phyloP scores from a whole-genome alignment of 768 basidiomycete genomes.

The Podaxis rugospora region DNA sequence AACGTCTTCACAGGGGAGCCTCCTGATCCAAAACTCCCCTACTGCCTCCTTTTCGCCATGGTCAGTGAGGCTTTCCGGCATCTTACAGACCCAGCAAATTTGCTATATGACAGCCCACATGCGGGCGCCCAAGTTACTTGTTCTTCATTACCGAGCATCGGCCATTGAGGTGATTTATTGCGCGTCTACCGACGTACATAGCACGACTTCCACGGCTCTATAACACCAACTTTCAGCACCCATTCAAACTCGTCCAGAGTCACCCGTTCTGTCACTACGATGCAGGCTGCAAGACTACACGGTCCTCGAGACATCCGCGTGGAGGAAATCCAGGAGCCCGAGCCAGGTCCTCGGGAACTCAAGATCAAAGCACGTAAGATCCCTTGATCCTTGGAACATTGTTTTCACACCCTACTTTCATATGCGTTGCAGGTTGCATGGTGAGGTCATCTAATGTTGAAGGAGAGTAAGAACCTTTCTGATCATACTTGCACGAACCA shows the following conservation, averaged over 20 bases:
- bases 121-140: neutral
- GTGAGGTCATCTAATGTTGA: conserved; percentile 15
- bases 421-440: conserved; percentile 20
- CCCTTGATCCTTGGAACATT: neutral
- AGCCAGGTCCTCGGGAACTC: conserved; percentile 29
- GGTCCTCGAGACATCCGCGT: conserved; percentile 39
- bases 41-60: neutral
- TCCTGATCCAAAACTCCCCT: neutral
- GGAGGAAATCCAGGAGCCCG: conserved; percentile 36
- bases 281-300: conserved; percentile 44
- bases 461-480: neutral
- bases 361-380: conserved; percentile 35
- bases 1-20: neutral
- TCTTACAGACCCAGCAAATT: neutral
- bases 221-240: neutral
- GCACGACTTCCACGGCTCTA: neutral
- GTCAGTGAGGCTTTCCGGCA: neutral
- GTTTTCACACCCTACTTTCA: neutral
- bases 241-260: neutral
- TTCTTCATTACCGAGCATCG: neutral
- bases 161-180: neutral
- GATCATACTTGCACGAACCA: neutral
- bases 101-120: neutral
- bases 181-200: neutral
- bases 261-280: conserved; percentile 19